phyloP scores from a whole-genome alignment of 768 basidiomycete genomes.

The Boletus rex-veris region DNA sequence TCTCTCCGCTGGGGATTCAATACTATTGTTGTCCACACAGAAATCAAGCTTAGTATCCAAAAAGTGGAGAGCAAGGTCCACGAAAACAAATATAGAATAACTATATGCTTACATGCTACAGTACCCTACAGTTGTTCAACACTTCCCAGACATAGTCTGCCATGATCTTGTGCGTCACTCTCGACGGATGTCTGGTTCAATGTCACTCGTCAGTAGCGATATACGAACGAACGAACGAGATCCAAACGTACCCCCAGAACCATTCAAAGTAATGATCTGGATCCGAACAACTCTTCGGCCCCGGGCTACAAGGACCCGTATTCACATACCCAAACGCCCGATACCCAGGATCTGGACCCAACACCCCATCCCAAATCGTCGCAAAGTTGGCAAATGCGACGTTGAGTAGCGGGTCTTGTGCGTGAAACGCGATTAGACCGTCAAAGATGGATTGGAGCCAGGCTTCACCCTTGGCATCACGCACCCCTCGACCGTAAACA shows the following conservation, averaged over 20 bases:
- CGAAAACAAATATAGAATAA: too few species aligned
- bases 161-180: conserved; percentile 49
- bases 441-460: conserved; percentile 46
- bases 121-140: conserved; percentile 30
- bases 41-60: background rate
- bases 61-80: background rate
- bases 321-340: conserved; percentile 48
- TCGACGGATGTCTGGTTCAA: conserved; percentile 44
- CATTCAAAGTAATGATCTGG: conserved; percentile 53
- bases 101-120: background rate
- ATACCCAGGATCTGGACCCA: conserved; percentile 42
- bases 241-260: conserved; percentile 41
- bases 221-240: background rate
- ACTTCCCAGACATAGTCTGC: conserved; percentile 48
- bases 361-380: conserved; percentile 49
- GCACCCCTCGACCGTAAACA: conserved; percentile 46
- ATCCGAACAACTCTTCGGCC: conserved; percentile 38
- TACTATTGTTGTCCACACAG: too few species aligned
- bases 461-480: conserved; percentile 40
- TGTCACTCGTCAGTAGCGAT: background rate
- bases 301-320: conserved; percentile 34
- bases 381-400: conserved; percentile 47
- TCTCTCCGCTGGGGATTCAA: too few species aligned
- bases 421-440: conserved; percentile 37
- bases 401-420: conserved; percentile 29